Evolutionary conservation across 495 filamentous ascomycete genomes (phyloP).

Genomic region (Astrothelium macrocarpum): DNA sequence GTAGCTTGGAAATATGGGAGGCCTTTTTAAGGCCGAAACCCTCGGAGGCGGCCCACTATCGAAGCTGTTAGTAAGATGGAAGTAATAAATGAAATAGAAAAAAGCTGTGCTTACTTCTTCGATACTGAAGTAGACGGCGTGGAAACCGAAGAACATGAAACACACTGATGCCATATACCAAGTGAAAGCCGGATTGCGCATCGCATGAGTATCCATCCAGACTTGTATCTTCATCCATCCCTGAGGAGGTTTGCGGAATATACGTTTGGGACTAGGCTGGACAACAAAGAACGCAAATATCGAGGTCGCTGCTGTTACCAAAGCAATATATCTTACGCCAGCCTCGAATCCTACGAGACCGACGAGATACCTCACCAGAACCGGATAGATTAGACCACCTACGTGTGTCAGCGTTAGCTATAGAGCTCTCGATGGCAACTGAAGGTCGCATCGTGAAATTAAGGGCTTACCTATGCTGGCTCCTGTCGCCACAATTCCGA

Average conservation of each 20-base stretch:
- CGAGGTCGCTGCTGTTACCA: conserved; percentile 24
- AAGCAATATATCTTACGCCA: conserved; percentile 25
- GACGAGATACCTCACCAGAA: conserved; percentile 31
- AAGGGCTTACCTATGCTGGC: conserved; percentile 30
- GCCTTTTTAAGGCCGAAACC: conserved; percentile 26
- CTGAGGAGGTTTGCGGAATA: conserved; percentile 12
- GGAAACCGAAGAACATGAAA: conserved; percentile 38
- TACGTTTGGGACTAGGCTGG: conserved; percentile 26
- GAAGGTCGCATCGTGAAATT: neutral
- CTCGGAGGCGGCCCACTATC: conserved; percentile 31
- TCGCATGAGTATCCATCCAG: conserved; percentile 32
- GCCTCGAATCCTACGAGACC: conserved; percentile 27
- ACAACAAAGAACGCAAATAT: conserved; percentile 30
- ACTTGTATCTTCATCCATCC: conserved; percentile 16
- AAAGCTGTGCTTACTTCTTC: conserved; percentile 27
- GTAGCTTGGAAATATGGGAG: conserved; percentile 7
- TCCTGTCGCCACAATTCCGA: conserved; percentile 37
- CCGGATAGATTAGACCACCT: conserved; percentile 33
- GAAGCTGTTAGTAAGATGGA: conserved; percentile 5
- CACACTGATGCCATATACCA: conserved; percentile 29
- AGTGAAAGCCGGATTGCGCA: conserved; percentile 26
- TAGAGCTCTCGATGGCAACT: neutral
- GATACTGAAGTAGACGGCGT: conserved; percentile 38
- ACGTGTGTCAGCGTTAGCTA: neutral
- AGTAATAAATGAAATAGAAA: neutral